Evolutionary conservation across 768 basidiomycete genomes (phyloP).

Genomic region (Vararia minispora): DNA sequence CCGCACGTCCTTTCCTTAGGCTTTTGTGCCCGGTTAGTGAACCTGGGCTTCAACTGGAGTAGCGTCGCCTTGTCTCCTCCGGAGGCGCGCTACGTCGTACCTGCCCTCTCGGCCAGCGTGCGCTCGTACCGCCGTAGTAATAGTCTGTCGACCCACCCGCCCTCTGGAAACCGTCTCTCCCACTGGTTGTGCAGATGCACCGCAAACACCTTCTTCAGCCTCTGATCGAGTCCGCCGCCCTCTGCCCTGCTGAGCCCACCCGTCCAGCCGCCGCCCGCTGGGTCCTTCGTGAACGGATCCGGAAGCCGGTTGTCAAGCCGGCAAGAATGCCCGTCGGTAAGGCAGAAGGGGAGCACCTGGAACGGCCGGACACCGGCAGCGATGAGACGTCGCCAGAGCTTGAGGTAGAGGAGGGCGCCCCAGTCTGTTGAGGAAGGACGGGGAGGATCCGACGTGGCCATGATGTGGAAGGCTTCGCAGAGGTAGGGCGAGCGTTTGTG

Average conservation of each 20-base stretch:
- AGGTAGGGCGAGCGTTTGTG: slow-evolving; percentile 86
- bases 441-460: slow-evolving; percentile 65
- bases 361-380: slow-evolving; percentile 68
- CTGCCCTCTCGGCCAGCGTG: slow-evolving; percentile 11
- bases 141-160: slow-evolving; percentile 82
- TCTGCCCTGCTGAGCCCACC: slow-evolving; percentile 49
- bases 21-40: too few relatives aligned
- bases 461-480: slow-evolving; percentile 88
- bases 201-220: slow-evolving; percentile 64
- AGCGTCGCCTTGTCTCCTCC: too few relatives aligned
- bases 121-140: slow-evolving; percentile 55
- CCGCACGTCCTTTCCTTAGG: too few relatives aligned
- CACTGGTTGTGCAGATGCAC: slow-evolving; percentile 96
- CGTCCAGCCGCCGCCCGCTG: slow-evolving; percentile 50
- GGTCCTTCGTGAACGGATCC: slow-evolving; percentile 60
- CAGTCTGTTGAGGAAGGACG: slow-evolving; percentile 79
- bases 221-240: slow-evolving; percentile 52
- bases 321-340: slow-evolving; percentile 85
- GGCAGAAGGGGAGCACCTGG: slow-evolving; percentile 90
- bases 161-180: slow-evolving; percentile 73
- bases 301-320: slow-evolving; percentile 89
- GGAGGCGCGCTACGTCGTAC: too few relatives aligned
- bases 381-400: slow-evolving; percentile 80
- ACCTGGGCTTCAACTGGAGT: too few relatives aligned
- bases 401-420: slow-evolving; percentile 87